Evolutionary conservation across 2,329 filamentous ascomycete genomes (phyloP).

Genomic region (Aspergillus uvarum): DNA sequence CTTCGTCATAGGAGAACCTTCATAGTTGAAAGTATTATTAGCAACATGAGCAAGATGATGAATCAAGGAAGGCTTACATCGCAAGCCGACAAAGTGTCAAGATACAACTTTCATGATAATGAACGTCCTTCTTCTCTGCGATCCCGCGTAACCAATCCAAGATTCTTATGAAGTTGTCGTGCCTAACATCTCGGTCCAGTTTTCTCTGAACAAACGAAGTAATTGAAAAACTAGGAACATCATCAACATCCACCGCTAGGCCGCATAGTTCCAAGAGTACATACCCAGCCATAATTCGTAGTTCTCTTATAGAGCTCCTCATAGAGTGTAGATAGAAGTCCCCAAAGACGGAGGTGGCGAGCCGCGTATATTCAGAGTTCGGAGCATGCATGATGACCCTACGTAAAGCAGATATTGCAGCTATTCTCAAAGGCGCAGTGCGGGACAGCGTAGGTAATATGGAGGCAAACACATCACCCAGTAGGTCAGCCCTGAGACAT

Average conservation of each 20-base stretch:
- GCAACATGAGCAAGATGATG: conserved; percentile 6
- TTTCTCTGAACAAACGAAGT: conserved; percentile 62
- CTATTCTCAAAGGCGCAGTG: conserved; percentile 63
- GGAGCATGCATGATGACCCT: conserved; percentile 67
- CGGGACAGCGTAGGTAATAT: conserved; percentile 43
- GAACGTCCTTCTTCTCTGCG: conserved; percentile 65
- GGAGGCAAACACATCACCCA: conserved; percentile 47
- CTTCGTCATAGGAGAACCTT: conserved; percentile 71
- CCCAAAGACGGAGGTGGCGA: conserved; percentile 67
- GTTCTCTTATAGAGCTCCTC: conserved; percentile 78
- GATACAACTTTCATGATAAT: conserved; percentile 79
- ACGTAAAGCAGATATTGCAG: conserved; percentile 70
- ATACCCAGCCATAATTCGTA: conserved; percentile 76
- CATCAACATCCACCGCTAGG: conserved; percentile 6
- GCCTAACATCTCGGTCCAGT: conserved; percentile 49
- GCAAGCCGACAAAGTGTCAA: conserved; percentile 84
- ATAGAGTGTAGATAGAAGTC: conserved; percentile 81
- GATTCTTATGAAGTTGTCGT: conserved; percentile 67
- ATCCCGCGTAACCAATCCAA: conserved; percentile 71
- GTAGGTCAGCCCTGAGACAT: conserved; percentile 28
- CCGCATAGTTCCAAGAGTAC: not conserved
- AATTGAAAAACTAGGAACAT: conserved; percentile 56
- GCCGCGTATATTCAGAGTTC: conserved; percentile 59
- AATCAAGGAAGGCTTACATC: conserved; percentile 47
- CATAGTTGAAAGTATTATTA: conserved; percentile 13